A percentile compares a stretch with the other conserved stretches of the same genome.
These are phyloP conservation scores for Lactarius sp. DNA, from an alignment of 768 basidiomycete species.

Conservation along the genomic window DNA sequence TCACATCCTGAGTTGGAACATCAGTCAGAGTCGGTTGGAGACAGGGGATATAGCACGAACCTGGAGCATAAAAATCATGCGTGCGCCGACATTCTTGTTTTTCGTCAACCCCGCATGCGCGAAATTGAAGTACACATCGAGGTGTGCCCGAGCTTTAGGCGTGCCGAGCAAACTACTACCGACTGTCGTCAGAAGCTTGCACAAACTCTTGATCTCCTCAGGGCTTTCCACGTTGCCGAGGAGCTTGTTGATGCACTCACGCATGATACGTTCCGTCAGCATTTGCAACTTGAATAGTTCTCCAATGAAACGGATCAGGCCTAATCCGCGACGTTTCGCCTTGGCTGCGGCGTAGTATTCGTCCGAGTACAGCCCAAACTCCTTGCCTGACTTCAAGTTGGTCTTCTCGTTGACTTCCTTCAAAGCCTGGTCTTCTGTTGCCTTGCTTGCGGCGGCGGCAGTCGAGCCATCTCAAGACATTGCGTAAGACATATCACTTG, in stretches of 20 bases:
- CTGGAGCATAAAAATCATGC: constrained; percentile 95
- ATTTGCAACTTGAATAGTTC: constrained; percentile 99
- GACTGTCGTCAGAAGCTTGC: constrained; percentile 82
- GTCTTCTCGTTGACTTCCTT: constrained; percentile 36
- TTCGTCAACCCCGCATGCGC: constrained; percentile 77
- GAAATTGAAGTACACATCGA: constrained; percentile 94
- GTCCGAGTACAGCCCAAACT: constrained; percentile 81
- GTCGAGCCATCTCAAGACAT: constrained; percentile 53
- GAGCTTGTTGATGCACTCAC: constrained; percentile 95
- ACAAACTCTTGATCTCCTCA: constrained; percentile 96
- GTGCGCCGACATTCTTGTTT: constrained; percentile 68
- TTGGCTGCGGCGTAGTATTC: constrained; percentile 96
- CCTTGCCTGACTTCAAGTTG: constrained; percentile 39
- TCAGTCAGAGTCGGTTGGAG: constrained; percentile 8
- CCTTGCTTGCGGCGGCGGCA: no score
- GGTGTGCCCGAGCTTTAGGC: constrained; percentile 71
- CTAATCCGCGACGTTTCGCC: constrained; percentile 94
- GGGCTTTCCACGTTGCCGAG: constrained; percentile 90
- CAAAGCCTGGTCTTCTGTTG: no score
- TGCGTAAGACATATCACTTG: constrained; percentile 45
- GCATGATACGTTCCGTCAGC: constrained; percentile 97
- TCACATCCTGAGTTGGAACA: constrained; percentile 60
- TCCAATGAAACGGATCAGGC: constrained; percentile 96
- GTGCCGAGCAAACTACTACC: constrained; percentile 76
- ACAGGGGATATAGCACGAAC: constrained; percentile 42